A percentile compares a stretch with the other conserved stretches of the same genome.
Evolutionary conservation across 371 early-diverging fungal genomes (phyloP).

Genomic region (Mortierella polycephala): DNA sequence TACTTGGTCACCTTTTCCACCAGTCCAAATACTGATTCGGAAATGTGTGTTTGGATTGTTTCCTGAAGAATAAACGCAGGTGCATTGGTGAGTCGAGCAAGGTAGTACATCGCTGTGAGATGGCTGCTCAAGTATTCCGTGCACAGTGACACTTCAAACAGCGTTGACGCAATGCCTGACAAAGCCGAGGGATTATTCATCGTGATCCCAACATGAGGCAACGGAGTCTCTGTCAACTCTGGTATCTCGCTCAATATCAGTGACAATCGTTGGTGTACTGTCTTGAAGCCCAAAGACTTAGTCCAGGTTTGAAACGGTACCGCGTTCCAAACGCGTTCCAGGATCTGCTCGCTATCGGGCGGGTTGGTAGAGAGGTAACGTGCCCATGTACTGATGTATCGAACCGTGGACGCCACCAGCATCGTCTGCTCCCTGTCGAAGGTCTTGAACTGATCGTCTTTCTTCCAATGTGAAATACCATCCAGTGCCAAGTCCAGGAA

Average conservation of each 20-base stretch:
- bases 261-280: slow-evolving; percentile 13
- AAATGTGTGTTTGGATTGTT: slow-evolving; percentile 27
- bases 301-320: slow-evolving; percentile 17
- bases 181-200: slow-evolving; percentile 32
- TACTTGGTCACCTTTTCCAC: slow-evolving; percentile 43
- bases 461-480: slow-evolving; percentile 27
- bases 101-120: slow-evolving; percentile 37
- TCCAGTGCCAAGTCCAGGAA: slow-evolving; percentile 50
- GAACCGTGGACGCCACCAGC: slow-evolving; percentile 55
- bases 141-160: slow-evolving; percentile 39
- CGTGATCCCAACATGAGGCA: slow-evolving; percentile 36
- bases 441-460: background rate
- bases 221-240: slow-evolving; percentile 6
- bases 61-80: slow-evolving; percentile 24
- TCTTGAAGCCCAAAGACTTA: slow-evolving; percentile 21
- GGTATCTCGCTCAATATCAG: slow-evolving; percentile 9
- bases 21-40: slow-evolving; percentile 31
- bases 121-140: slow-evolving; percentile 43
- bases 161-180: slow-evolving; percentile 21
- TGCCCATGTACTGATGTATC: slow-evolving; percentile 64
- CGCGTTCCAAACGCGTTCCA: slow-evolving; percentile 43
- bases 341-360: slow-evolving; percentile 28
- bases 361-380: slow-evolving; percentile 53
- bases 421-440: slow-evolving; percentile 17
- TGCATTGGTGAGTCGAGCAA: slow-evolving; percentile 34